A percentile compares a stretch with the other conserved stretches of the same genome.
phyloP scores from a whole-genome alignment of 306 rosid genomes.

The Pyrus bretschneideri region DNA sequence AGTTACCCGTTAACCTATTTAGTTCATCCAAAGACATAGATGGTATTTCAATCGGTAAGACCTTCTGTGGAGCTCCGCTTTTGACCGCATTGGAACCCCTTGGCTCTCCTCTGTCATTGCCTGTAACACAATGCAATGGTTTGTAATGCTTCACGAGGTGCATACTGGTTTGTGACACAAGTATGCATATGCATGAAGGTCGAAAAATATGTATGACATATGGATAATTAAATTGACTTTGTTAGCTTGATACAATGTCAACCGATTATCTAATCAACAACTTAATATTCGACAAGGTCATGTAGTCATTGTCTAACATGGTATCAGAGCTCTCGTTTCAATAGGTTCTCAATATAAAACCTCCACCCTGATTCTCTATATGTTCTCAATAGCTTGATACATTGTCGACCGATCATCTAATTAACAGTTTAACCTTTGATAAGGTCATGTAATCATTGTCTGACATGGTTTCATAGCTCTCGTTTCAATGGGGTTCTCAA shows the following conservation, averaged over 20 bases:
- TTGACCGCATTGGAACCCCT: constrained; percentile 45
- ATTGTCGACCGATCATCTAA: no score
- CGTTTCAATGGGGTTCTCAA: not conserved
- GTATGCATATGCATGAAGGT: not conserved
- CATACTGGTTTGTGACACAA: not conserved
- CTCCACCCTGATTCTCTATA: no score
- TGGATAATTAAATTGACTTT: not conserved
- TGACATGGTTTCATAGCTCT: not conserved
- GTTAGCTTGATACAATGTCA: not conserved
- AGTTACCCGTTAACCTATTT: constrained; percentile 62
- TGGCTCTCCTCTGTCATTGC: constrained; percentile 79
- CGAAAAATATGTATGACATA: not conserved
- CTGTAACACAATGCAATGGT: constrained; percentile 16
- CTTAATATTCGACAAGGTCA: not conserved
- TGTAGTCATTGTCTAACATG: not conserved
- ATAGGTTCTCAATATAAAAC: no score
- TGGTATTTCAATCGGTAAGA: constrained; percentile 73
- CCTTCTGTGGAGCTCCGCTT: constrained; percentile 68
- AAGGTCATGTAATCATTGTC: no score
- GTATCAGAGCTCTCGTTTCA: no score
- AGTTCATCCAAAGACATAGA: constrained; percentile 62
- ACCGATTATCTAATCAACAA: not conserved
- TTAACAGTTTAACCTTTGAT: no score
- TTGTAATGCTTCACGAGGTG: not conserved
- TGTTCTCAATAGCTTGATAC: no score